Conservation (phyloP, 2,329 filamentous ascomycete species). For the Talaromyces sp. region DNA sequence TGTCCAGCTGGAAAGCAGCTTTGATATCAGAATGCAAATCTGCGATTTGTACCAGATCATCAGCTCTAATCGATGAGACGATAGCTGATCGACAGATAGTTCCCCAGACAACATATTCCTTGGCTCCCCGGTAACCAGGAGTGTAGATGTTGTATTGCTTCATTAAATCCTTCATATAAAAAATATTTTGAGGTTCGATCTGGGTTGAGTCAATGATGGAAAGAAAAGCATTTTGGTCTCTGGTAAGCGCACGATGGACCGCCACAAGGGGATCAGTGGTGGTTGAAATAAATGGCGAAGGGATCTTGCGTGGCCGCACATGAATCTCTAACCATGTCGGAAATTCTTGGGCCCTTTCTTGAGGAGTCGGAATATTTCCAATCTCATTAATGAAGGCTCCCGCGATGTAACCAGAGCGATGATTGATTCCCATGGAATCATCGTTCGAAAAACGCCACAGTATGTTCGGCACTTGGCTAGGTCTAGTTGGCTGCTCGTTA, state of each 20-base stretch:
- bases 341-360: constrained; percentile 22
- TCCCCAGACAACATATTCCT: constrained; percentile 38
- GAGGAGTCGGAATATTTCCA: constrained; percentile 16
- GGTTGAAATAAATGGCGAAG: constrained; percentile 36
- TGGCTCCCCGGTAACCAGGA: constrained; percentile 26
- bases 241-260: constrained; percentile 31
- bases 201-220: constrained; percentile 32
- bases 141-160: constrained; percentile 20
- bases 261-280: constrained; percentile 28
- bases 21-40: constrained; percentile 21
- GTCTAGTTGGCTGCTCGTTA: background rate
- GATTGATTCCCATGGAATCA: constrained; percentile 33
- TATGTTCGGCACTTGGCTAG: constrained; percentile 25
- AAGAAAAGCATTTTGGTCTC: constrained; percentile 25
- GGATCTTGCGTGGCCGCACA: constrained; percentile 21
- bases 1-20: constrained; percentile 27
- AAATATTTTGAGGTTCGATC: constrained; percentile 23
- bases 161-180: constrained; percentile 28
- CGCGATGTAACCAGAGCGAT: constrained; percentile 23
- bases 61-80: constrained; percentile 27
- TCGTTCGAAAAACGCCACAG: constrained; percentile 35
- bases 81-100: constrained; percentile 28
- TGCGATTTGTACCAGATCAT: constrained; percentile 23
- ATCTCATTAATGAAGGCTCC: constrained; percentile 25
- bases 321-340: constrained; percentile 25